Percentiles rank a stretch among this genome's conserved stretches.
These are phyloP conservation scores for Metschnikowia chrysomelidarum DNA, from an alignment of 805 yeast genomes.

Conservation along the genomic window DNA sequence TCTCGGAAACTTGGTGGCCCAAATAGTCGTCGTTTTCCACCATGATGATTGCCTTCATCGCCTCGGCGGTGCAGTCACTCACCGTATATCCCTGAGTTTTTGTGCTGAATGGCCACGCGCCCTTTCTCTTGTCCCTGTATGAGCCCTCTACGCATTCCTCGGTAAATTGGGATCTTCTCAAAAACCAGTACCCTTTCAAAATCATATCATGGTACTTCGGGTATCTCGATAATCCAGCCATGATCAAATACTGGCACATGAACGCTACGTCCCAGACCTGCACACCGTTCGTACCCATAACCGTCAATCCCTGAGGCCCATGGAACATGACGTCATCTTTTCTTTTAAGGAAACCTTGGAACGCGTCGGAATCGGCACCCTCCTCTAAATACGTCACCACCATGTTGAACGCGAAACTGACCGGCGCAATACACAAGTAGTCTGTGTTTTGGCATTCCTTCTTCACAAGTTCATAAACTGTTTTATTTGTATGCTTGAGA, in stretches of 20 bases:
- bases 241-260: conserved; percentile 76
- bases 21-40: conserved; percentile 65
- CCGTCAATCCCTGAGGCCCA: conserved; percentile 88
- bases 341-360: conserved; percentile 52
- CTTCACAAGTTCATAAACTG: conserved; percentile 60
- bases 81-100: conserved; percentile 96
- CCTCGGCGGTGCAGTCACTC: conserved; percentile 95
- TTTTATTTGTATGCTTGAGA: conserved; percentile 46
- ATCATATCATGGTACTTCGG: conserved; percentile 66
- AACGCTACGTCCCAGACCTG: conserved; percentile 98
- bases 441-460: conserved; percentile 80
- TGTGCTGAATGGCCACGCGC: conserved; percentile 97
- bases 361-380: conserved; percentile 64
- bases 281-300: conserved; percentile 96
- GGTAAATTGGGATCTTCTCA: conserved; percentile 81
- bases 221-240: conserved; percentile 72
- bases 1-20: conserved; percentile 28
- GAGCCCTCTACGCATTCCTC: conserved; percentile 74
- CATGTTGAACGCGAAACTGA: conserved; percentile 80
- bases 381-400: conserved; percentile 68
- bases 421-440: conserved; percentile 88
- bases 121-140: conserved; percentile 77
- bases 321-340: conserved; percentile 77
- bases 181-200: conserved; percentile 63
- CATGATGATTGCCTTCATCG: conserved; percentile 91